phyloP scores from a whole-genome alignment of 2,329 filamentous ascomycete species.

The Bipolaris oryzae region DNA sequence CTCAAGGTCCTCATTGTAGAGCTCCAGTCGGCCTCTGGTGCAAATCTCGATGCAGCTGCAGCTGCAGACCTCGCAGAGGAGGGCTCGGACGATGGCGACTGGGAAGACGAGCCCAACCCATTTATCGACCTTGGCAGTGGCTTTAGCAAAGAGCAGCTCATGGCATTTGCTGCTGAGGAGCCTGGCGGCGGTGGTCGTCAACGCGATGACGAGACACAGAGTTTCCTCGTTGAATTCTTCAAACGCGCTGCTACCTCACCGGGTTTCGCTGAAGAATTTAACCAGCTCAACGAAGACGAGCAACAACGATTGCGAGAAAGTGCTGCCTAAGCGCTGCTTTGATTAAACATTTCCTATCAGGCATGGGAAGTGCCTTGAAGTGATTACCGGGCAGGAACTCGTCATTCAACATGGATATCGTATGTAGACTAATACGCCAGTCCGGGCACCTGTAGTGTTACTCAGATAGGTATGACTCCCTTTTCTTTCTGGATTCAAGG shows the following conservation, averaged over 20 bases:
- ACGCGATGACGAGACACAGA: slow-evolving; percentile 88
- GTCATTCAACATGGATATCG: not conserved
- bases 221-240: slow-evolving; percentile 84
- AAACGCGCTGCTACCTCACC: slow-evolving; percentile 58
- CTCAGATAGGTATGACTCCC: too few relatives aligned
- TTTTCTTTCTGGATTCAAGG: too few relatives aligned
- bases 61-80: slow-evolving; percentile 71
- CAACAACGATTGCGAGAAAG: slow-evolving; percentile 57
- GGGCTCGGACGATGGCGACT: slow-evolving; percentile 66
- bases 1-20: slow-evolving; percentile 95
- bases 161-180: slow-evolving; percentile 71
- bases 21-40: slow-evolving; percentile 78
- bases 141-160: slow-evolving; percentile 68
- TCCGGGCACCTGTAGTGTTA: too few relatives aligned
- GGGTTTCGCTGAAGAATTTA: slow-evolving; percentile 62
- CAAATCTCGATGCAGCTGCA: slow-evolving; percentile 61
- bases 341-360: not conserved
- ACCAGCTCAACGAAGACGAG: slow-evolving; percentile 60
- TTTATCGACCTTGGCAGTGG: slow-evolving; percentile 72
- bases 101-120: slow-evolving; percentile 83
- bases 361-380: not conserved
- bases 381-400: too few relatives aligned
- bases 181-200: slow-evolving; percentile 60
- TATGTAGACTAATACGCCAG: too few relatives aligned
- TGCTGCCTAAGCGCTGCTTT: slow-evolving; percentile 22